These are phyloP conservation scores for Apiospora marii DNA, from an alignment of 2,329 filamentous ascomycete genomes.

Conservation along the genomic window DNA sequence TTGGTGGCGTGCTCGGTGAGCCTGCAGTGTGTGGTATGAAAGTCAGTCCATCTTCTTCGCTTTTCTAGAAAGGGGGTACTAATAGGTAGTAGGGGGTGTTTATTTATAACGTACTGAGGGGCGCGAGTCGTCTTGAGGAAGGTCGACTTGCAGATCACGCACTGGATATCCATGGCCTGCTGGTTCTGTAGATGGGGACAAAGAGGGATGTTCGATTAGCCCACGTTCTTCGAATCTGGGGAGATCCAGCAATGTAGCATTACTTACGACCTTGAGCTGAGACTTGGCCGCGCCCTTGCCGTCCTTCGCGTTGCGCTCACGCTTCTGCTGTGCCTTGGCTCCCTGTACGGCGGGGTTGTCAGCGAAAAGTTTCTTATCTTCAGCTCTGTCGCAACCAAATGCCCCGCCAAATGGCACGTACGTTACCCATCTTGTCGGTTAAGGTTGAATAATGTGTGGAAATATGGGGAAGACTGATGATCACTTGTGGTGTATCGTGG, in stretches of 20 bases:
- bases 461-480: constrained; percentile 1
- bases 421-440: constrained; percentile 37
- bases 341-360: constrained; percentile 50
- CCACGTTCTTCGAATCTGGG: neutral
- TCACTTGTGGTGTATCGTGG: neutral
- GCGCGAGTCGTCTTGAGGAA: constrained; percentile 81
- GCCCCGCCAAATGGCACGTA: constrained; percentile 30
- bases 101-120: constrained; percentile 64
- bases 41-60: neutral
- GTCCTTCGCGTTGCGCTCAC: constrained; percentile 74
- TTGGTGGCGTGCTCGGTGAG: constrained; percentile 76
- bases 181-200: constrained; percentile 62
- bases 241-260: neutral
- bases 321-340: constrained; percentile 75
- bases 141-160: constrained; percentile 77
- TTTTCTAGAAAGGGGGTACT: neutral
- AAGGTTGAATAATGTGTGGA: neutral
- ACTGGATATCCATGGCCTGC: constrained; percentile 79
- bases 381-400: constrained; percentile 4
- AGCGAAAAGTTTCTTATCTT: constrained; percentile 1
- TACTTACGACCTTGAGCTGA: constrained; percentile 71
- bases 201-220: neutral
- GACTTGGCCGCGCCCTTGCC: constrained; percentile 65
- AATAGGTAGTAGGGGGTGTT: neutral
- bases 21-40: constrained; percentile 43